phyloP scores from a whole-genome alignment of 106 monocot genomes.

The Allium sativum region DNA sequence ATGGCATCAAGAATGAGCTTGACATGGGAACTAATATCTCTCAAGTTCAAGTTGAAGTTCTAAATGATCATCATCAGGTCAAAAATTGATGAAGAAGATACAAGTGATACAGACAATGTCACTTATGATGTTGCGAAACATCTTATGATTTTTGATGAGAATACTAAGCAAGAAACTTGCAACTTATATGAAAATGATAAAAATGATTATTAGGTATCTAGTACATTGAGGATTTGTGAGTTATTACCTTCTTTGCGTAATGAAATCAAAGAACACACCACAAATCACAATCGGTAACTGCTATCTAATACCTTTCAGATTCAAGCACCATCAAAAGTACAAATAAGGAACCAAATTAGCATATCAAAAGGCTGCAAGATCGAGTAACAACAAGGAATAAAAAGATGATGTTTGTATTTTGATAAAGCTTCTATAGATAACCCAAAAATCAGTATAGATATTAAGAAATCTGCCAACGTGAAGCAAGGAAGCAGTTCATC shows the following conservation, averaged over 20 bases:
- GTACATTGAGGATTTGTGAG: constrained; percentile 3
- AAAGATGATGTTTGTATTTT: constrained; percentile 81
- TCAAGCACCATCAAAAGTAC: constrained; percentile 7
- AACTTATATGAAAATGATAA: constrained; percentile 3
- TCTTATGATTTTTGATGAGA: constrained; percentile 33
- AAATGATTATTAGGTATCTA: background rate
- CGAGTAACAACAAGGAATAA: constrained; percentile 50
- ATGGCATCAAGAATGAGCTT: constrained; percentile 24
- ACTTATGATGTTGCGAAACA: constrained; percentile 36
- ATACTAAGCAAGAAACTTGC: constrained; percentile 12
- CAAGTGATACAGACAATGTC: constrained; percentile 42
- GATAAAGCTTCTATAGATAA: constrained; percentile 37
- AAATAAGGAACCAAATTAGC: constrained; percentile 15
- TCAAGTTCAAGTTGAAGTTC: constrained; percentile 11
- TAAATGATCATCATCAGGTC: constrained; percentile 4
- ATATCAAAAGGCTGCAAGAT: constrained; percentile 31
- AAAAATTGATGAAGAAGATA: constrained; percentile 23
- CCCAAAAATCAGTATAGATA: constrained; percentile 21
- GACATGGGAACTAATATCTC: constrained; percentile 26
- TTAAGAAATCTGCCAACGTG: constrained; percentile 6
- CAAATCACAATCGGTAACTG: constrained; percentile 21
- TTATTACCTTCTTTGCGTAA: constrained; percentile 4
- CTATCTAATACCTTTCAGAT: constrained; percentile 14
- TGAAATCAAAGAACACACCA: constrained; percentile 13
- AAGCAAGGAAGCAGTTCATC: constrained; percentile 25